Evolutionary conservation across 495 filamentous ascomycete genomes (phyloP).

Genomic region (Penicillium daleae): DNA sequence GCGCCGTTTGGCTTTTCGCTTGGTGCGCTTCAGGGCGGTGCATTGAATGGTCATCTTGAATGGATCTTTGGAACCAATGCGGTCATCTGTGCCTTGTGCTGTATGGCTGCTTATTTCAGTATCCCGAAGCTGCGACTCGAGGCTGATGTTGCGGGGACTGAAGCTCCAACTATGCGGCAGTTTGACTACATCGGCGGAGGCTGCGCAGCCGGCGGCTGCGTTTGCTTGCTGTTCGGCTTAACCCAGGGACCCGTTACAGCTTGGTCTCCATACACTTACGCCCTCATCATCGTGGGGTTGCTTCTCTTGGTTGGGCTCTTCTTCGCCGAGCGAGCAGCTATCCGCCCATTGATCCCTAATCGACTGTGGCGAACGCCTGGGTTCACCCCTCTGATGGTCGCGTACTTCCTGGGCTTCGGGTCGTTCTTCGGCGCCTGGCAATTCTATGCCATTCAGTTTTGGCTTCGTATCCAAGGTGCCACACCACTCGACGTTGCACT

Average conservation of each 20-base stretch:
- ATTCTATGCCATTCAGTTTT: slow-evolving; percentile 54
- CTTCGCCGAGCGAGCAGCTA: slow-evolving; percentile 28
- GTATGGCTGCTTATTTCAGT: slow-evolving; percentile 25
- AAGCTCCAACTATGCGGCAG: slow-evolving; percentile 28
- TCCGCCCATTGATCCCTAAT: slow-evolving; percentile 33
- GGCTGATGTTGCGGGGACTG: slow-evolving; percentile 27
- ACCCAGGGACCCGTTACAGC: slow-evolving; percentile 34
- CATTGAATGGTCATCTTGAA: slow-evolving; percentile 24
- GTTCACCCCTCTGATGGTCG: slow-evolving; percentile 45
- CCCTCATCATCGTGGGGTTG: slow-evolving; percentile 27
- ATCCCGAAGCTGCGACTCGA: slow-evolving; percentile 30
- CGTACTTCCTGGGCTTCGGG: slow-evolving; percentile 52
- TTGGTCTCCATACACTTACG: slow-evolving; percentile 36
- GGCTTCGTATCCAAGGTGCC: slow-evolving; percentile 44
- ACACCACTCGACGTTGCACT: slow-evolving; percentile 42
- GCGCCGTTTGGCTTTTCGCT: slow-evolving; percentile 34
- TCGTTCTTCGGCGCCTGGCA: slow-evolving; percentile 50
- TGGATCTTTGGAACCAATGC: slow-evolving; percentile 40
- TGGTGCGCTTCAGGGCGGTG: slow-evolving; percentile 34
- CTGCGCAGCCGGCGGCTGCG: slow-evolving; percentile 32
- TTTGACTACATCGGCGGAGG: slow-evolving; percentile 35
- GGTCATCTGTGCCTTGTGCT: slow-evolving; percentile 27
- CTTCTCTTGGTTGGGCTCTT: slow-evolving; percentile 29
- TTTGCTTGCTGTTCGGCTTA: slow-evolving; percentile 34
- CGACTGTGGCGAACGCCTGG: slow-evolving; percentile 42